A percentile compares a stretch with the other conserved stretches of the same genome.
Conservation (phyloP, 202 grass and related monocot genomes). For the Saccharum hybrid region DNA sequence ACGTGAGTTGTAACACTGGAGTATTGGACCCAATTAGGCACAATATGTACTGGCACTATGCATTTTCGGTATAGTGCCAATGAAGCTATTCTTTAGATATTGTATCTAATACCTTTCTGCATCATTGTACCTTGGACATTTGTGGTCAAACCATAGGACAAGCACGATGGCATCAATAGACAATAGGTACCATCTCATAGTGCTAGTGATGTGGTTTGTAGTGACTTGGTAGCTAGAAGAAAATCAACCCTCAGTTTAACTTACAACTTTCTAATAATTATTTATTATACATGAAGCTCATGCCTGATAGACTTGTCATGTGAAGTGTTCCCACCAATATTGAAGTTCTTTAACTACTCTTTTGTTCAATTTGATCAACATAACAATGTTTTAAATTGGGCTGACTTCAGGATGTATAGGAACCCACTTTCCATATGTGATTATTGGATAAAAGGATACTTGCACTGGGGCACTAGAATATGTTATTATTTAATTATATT, state of each 20-base stretch:
- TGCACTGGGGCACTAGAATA: background rate
- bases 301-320: background rate
- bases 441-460: background rate
- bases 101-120: background rate
- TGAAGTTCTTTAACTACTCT: background rate
- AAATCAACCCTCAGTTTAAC: background rate
- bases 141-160: background rate
- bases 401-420: background rate
- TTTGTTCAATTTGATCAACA: background rate
- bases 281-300: background rate
- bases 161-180: background rate
- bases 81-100: background rate
- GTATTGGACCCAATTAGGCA: background rate
- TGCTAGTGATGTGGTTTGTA: background rate
- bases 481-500: background rate
- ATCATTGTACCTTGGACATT: background rate
- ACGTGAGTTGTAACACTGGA: background rate
- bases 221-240: background rate
- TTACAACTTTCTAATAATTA: background rate
- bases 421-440: background rate
- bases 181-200: background rate
- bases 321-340: background rate
- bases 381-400: background rate
- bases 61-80: too few relatives aligned
- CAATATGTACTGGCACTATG: background rate